These are phyloP conservation scores for Haplosporangium gracile DNA, from an alignment of 192 early-diverging fungal genomes.

Conservation along the genomic window DNA sequence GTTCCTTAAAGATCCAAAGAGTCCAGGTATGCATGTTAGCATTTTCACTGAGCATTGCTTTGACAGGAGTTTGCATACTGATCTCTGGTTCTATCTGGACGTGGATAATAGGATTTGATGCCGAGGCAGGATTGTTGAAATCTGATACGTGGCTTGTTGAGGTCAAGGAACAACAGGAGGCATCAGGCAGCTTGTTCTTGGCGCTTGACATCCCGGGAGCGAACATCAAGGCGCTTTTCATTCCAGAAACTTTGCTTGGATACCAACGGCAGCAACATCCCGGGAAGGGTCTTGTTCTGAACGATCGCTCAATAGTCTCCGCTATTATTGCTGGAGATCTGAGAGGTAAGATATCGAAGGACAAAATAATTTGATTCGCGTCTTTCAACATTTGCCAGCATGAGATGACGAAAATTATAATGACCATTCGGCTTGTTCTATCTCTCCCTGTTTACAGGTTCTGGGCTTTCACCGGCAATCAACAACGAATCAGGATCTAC, in stretches of 20 bases:
- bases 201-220: slow-evolving; percentile 36
- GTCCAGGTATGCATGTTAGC: slow-evolving; percentile 30
- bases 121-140: not conserved
- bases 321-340: slow-evolving; percentile 32
- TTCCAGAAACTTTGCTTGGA: slow-evolving; percentile 34
- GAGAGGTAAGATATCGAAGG: not conserved
- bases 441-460: slow-evolving; percentile 7
- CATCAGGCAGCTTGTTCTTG: slow-evolving; percentile 36
- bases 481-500: not conserved
- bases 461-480: slow-evolving; percentile 19
- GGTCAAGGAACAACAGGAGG: slow-evolving; percentile 20
- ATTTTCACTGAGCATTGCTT: not conserved
- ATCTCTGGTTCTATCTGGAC: not conserved
- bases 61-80: not conserved
- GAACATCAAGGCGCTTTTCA: slow-evolving; percentile 24
- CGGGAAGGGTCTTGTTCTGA: slow-evolving; percentile 23
- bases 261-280: not conserved
- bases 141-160: slow-evolving; percentile 51
- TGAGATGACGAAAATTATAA: too few species aligned
- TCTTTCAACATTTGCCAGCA: not conserved
- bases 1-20: slow-evolving; percentile 29
- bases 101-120: slow-evolving; percentile 3
- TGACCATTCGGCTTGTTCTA: too few species aligned
- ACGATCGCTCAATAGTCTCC: slow-evolving; percentile 19
- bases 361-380: not conserved